These are phyloP conservation scores for Margaritispora aquatica DNA, from an alignment of 495 filamentous ascomycete genomes.

Conservation along the genomic window DNA sequence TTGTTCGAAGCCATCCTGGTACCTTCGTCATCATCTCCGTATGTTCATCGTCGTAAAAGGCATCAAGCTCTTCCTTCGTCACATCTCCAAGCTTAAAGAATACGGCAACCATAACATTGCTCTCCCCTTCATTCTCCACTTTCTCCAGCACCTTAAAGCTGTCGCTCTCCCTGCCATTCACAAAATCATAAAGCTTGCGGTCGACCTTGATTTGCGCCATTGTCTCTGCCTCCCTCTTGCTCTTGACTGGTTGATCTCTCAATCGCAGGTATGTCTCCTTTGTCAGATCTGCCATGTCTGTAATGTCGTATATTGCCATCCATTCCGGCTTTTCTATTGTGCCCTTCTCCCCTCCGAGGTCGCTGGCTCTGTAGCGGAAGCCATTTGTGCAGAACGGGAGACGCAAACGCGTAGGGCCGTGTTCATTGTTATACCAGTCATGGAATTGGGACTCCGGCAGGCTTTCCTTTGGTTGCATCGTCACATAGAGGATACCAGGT, in stretches of 20 bases:
- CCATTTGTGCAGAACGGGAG: constrained; percentile 69
- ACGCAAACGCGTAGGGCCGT: constrained; percentile 70
- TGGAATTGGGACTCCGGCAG: constrained; percentile 67
- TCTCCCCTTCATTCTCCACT: constrained; percentile 52
- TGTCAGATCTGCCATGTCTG: constrained; percentile 60
- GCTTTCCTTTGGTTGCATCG: constrained; percentile 63
- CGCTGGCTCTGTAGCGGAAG: constrained; percentile 66
- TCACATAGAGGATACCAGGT: constrained; percentile 68
- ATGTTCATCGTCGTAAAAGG: constrained; percentile 71
- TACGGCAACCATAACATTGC: constrained; percentile 56
- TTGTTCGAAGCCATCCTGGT: constrained; percentile 68
- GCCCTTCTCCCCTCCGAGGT: constrained; percentile 27
- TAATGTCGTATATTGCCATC: constrained; percentile 76
- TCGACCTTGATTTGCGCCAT: constrained; percentile 71
- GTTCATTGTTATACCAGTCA: constrained; percentile 89
- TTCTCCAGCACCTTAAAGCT: constrained; percentile 53
- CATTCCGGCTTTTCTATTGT: constrained; percentile 50
- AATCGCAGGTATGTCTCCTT: constrained; percentile 62
- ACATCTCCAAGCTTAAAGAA: constrained; percentile 45
- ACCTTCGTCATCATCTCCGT: constrained; percentile 62
- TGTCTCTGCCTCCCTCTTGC: constrained; percentile 64
- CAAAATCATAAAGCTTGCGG: constrained; percentile 60
- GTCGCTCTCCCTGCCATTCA: constrained; percentile 43
- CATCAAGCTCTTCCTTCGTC: constrained; percentile 49
- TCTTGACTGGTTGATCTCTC: constrained; percentile 56